Percentiles rank a stretch among this genome's conserved stretches.
Conservation (phyloP, 257 asterid genomes). For the Solanum pinnatisectum region DNA sequence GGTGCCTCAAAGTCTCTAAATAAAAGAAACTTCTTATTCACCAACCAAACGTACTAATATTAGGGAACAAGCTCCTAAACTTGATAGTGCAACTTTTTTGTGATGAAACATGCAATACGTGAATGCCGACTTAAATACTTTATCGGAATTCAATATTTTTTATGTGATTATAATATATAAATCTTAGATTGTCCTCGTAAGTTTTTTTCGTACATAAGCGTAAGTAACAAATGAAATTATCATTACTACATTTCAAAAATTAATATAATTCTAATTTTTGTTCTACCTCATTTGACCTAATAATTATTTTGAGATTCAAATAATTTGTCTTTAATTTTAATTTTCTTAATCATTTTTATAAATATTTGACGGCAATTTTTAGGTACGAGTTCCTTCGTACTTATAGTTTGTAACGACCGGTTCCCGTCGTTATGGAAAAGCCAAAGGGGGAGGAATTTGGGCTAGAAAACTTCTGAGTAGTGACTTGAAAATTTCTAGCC, state of each 20-base stretch:
- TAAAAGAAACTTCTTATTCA: background rate
- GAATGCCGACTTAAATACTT: background rate
- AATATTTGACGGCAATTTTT: background rate
- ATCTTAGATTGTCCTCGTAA: background rate
- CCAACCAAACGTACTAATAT: background rate
- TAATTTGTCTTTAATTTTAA: background rate
- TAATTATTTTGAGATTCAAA: background rate
- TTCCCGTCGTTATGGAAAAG: too few species aligned
- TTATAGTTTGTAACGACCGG: background rate
- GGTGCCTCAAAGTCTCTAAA: background rate
- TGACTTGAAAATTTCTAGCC: too few species aligned
- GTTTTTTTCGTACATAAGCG: background rate
- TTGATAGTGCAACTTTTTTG: background rate
- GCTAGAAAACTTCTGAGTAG: too few species aligned
- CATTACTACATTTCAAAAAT: background rate
- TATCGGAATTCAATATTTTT: background rate
- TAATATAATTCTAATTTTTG: background rate
- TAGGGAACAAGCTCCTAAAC: background rate
- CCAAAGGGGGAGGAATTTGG: too few species aligned
- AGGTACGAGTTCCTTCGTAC: background rate
- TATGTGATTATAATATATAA: background rate
- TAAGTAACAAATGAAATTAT: background rate
- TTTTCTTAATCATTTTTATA: background rate
- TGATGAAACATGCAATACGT: background rate
- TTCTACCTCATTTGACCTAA: background rate